phyloP scores from a whole-genome alignment of 257 asterid genomes.

The Penstemon davidsonii region DNA sequence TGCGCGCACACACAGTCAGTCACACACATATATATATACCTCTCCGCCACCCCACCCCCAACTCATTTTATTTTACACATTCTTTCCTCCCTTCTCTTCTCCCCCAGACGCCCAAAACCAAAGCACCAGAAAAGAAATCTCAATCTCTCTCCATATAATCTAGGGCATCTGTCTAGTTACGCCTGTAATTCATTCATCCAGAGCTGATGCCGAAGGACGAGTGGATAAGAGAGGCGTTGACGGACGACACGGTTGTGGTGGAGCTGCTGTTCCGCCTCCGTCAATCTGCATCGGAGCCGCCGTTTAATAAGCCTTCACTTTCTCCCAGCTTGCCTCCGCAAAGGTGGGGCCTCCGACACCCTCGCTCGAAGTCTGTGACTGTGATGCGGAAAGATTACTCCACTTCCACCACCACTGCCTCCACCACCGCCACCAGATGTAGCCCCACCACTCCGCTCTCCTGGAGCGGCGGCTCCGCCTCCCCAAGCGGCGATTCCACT shows the following conservation, averaged over 20 bases:
- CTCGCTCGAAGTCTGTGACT: conserved; percentile 34
- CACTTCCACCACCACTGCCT: conserved; percentile 21
- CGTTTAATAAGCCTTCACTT: not conserved
- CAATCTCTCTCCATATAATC: too few species aligned
- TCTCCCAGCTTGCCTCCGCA: conserved; percentile 25
- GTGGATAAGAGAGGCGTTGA: conserved; percentile 43
- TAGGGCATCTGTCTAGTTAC: too few species aligned
- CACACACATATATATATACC: too few species aligned
- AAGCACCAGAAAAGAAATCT: too few species aligned
- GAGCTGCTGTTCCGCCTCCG: conserved; percentile 40
- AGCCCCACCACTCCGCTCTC: conserved; percentile 53
- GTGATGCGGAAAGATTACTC: conserved; percentile 29
- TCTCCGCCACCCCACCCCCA: too few species aligned
- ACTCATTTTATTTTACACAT: too few species aligned
- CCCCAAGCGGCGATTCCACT: conserved; percentile 39
- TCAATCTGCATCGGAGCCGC: conserved; percentile 17
- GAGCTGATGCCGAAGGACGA: conserved; percentile 32
- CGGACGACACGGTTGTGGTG: conserved; percentile 38
- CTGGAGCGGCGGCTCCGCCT: conserved; percentile 41
- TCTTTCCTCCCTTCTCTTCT: too few species aligned
- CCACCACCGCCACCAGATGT: conserved; percentile 31
- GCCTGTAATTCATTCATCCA: too few species aligned
- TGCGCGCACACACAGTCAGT: too few species aligned
- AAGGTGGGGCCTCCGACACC: conserved; percentile 42
- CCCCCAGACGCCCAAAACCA: too few species aligned